Base-by-base conservation (phyloP, 768 basidiomycete species). In the Galerina marginata region DNA sequence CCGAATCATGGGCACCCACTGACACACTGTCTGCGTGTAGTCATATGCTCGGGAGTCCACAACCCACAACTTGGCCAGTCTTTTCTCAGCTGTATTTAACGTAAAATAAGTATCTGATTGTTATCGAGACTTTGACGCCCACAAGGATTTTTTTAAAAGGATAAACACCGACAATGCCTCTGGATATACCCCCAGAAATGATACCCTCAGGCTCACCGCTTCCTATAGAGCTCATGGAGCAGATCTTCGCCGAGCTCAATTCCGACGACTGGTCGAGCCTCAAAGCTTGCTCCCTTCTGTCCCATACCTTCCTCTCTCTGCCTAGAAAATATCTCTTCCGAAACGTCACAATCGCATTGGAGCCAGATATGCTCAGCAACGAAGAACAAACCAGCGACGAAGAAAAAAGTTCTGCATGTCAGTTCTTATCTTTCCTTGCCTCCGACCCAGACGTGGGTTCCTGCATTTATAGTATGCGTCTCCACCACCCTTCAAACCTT, bases 251-350 rank as follows among this genome's bases (percentile, higher is more conserved):
- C 15, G 52, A 60, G 33, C 37, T 64, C 12, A 23, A 50, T 20
- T 39, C 37, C 7, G 36, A 16, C 44, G 47, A 58, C 40, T 38
- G 25, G 38, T 39, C 47, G 9, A 43, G 26, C 40, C 51, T 66
- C 33, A 59, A 62, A 48, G 38, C 16, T 14, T 69, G 63, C 46
- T 59, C 65, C 6, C 54, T 65, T 11, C 52, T 45, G 6, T 66
- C 59, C 46, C 51, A 36, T 25, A 15, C 29, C 5, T 66, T 66
- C 44, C 56, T 58, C n/a, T 25, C n/a, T 29, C 45, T 61, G 15
- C 38, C 59, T 15, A 56, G 62, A 46, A 40, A 39, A n/a, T 40
- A 58, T n/a, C 67, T 68, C 38, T 68, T 65, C 43, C 57, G 60
- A 16, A 48, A 54, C 10, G 47, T 62, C 25, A 47, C 52, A 15